phyloP scores from a whole-genome alignment of 805 yeast genomes.

The Yarrowia porcina region DNA sequence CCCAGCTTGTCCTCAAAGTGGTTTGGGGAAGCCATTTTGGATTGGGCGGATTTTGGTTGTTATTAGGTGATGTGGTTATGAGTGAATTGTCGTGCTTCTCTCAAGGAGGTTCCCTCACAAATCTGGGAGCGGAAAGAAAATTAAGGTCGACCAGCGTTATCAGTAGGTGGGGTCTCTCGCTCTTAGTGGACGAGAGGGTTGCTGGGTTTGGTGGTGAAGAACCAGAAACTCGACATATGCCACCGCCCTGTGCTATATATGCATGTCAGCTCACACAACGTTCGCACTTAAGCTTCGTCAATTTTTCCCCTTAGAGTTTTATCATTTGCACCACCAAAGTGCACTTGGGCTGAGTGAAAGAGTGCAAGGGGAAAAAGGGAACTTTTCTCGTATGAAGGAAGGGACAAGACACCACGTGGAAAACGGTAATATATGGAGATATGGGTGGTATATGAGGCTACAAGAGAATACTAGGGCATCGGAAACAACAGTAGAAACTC shows the following conservation, averaged over 20 bases:
- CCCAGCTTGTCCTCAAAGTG: constrained; percentile 23
- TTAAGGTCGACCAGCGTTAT: constrained; percentile 24
- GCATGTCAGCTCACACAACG: not conserved
- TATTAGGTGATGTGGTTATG: not conserved
- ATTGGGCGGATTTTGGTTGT: not conserved
- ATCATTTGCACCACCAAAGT: not conserved
- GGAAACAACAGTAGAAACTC: not conserved
- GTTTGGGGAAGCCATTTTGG: constrained; percentile 7
- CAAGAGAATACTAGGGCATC: not conserved
- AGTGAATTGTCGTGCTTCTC: constrained; percentile 13
- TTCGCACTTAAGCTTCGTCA: not conserved
- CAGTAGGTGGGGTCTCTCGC: constrained; percentile 11
- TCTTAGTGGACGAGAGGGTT: constrained; percentile 27
- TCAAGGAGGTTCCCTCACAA: constrained; percentile 26
- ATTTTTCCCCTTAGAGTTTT: constrained; percentile 19
- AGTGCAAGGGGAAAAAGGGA: not conserved
- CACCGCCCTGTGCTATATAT: constrained; percentile 6
- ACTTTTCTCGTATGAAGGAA: not conserved
- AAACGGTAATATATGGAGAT: not conserved
- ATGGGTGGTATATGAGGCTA: not conserved
- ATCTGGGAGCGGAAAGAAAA: constrained; percentile 19
- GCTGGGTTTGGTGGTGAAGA: constrained; percentile 13
- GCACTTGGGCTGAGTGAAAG: not conserved
- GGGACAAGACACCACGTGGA: not conserved
- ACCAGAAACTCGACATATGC: not conserved